Evolutionary conservation across 2,329 filamentous ascomycete genomes (phyloP).

Genomic region (Xylariaceae sp.): DNA sequence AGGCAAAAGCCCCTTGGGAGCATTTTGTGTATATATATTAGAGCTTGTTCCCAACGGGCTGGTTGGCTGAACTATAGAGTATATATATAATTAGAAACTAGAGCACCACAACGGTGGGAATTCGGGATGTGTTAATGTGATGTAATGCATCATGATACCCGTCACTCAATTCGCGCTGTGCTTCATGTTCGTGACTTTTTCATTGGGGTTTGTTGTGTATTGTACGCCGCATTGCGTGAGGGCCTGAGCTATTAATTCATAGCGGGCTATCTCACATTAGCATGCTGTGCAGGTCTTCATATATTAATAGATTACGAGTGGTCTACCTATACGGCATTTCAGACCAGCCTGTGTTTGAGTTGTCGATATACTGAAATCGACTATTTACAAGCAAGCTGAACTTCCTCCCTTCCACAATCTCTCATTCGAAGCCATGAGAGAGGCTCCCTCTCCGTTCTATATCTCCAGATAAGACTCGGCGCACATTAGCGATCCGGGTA

Average conservation of each 20-base stretch:
- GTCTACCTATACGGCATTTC: background rate
- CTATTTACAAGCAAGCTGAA: background rate
- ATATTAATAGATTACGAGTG: conserved; percentile 3
- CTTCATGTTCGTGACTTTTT: background rate
- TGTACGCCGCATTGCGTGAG: conserved; percentile 1
- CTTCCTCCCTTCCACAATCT: background rate
- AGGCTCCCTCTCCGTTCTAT: too few relatives aligned
- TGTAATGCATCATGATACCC: conserved; percentile 11
- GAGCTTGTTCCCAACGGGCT: background rate
- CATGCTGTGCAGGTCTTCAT: background rate
- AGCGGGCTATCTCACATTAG: background rate
- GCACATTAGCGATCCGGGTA: background rate
- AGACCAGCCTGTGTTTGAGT: background rate
- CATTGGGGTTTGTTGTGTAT: background rate
- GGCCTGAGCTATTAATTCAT: conserved; percentile 1
- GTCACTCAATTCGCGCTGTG: background rate
- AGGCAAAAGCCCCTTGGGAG: background rate
- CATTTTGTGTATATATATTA: background rate
- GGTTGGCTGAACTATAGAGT: background rate
- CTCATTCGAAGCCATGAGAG: background rate
- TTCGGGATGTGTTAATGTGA: conserved; percentile 8
- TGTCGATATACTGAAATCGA: background rate
- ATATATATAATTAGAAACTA: conserved; percentile 3
- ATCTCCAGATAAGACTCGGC: background rate
- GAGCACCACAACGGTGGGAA: conserved; percentile 8